Base-by-base conservation (phyloP, 345 rosid species). In the Heritiera littoralis region DNA sequence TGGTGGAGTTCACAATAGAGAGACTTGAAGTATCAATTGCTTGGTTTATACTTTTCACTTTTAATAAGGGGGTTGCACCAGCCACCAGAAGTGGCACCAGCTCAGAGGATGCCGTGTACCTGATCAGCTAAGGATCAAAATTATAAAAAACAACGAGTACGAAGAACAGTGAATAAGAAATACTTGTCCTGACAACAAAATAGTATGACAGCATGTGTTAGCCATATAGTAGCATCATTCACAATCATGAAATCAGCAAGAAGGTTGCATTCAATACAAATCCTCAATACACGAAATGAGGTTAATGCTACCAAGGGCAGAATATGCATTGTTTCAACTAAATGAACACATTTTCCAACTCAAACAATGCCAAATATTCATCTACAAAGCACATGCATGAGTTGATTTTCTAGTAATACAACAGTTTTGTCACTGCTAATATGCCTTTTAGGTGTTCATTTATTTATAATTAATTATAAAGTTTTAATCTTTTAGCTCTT, bases 21-120 rank as follows among this genome's bases (percentile, higher is more conserved):
- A 86, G 89, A 75, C 59, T 90, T 82, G 82, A 77, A 18, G 90
- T 66, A 79, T 93, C 90, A 54, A 95, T 89, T 28, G 85, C 71
- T 84, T 93, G 99, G 67, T 77, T 79, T 76, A 95, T 95, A 69
- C 79, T 89, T 78, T 92, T 86, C 66, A 93, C 87, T 86, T 95
- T 95, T 80, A 95, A 56, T 30, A 95, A 84, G 3, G 99, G 98
- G 61, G 86, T 86, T 20, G 90, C 64, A 49, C 97, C 92, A 6
- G 78, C 88, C n/a, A 98, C 98, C 74, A 95, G 84, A 40, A 95
- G 92, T 6, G 99, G 98, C 87, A 95, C 81, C 81, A 95, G 79
- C 93, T 95, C 98, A 3, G 99, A 95, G 84, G 85, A 92, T 41
- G 98, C 96, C 46, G 98, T 95, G 80, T 95, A 95, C 87, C 99